Conservation (phyloP, 257 asterid species). For the Solanum chmielewskii region DNA sequence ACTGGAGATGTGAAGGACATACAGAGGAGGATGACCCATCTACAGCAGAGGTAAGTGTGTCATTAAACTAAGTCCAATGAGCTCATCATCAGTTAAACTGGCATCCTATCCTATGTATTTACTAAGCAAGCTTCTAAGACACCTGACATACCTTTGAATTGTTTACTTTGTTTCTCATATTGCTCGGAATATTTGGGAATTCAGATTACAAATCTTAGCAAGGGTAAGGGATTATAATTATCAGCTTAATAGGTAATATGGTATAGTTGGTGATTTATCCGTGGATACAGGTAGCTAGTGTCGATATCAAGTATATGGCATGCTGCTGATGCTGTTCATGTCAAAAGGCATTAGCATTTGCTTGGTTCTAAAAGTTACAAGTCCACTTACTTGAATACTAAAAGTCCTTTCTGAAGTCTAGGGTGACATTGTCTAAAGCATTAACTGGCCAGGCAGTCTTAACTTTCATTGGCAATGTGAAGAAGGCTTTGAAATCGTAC, state of each 20-base stretch:
- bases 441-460: background rate
- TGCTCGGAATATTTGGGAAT: background rate
- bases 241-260: background rate
- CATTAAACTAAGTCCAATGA: background rate
- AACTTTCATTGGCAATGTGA: background rate
- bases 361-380: background rate
- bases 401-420: background rate
- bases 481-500: background rate
- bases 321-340: background rate
- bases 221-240: background rate
- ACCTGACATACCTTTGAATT: background rate
- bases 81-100: background rate
- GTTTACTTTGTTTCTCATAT: background rate
- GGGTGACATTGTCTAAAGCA: background rate
- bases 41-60: conserved; percentile 42
- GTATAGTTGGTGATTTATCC: background rate
- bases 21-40: conserved; percentile 40
- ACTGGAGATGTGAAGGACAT: conserved; percentile 48
- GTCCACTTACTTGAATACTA: background rate
- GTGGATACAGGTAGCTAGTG: background rate
- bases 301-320: background rate
- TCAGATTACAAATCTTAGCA: background rate
- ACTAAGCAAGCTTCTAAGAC: background rate
- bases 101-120: background rate
- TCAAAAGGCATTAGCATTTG: background rate